A percentile compares a stretch with the other conserved stretches of the same genome.
Evolutionary conservation across 2,329 filamentous ascomycete species (phyloP).

Genomic region (Meredithiella fracta): DNA sequence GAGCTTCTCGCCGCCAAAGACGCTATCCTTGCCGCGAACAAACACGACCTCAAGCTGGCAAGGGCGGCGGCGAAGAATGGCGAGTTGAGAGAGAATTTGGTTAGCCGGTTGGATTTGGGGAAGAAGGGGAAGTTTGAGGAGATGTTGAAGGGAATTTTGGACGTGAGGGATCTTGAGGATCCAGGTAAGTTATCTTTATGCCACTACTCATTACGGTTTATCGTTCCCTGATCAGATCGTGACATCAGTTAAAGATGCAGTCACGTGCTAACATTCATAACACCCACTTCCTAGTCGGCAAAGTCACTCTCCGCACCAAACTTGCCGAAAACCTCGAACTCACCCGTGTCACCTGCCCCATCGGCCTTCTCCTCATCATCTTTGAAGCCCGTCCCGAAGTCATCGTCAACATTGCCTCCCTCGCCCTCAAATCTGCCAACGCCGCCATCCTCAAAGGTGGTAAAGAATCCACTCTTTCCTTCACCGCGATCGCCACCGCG

Average conservation of each 20-base stretch:
- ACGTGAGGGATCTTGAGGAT: conserved; percentile 71
- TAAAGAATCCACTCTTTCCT: conserved; percentile 91
- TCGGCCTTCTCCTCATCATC: conserved; percentile 94
- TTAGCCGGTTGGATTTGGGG: conserved; percentile 74
- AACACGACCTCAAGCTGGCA: conserved; percentile 61
- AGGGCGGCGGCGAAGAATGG: conserved; percentile 58
- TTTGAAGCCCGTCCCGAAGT: conserved; percentile 97
- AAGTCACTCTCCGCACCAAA: conserved; percentile 64
- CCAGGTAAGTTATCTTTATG: conserved; percentile 42
- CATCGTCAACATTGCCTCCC: conserved; percentile 90
- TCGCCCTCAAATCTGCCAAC: conserved; percentile 95
- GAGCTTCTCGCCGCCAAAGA: conserved; percentile 55
- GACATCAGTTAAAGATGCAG: too few species aligned
- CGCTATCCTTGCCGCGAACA: conserved; percentile 73
- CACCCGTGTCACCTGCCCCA: conserved; percentile 81
- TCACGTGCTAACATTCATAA: not conserved
- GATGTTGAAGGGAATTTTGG: conserved; percentile 87
- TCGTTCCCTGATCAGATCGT: too few species aligned
- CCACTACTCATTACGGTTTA: not conserved
- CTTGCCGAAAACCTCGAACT: conserved; percentile 75
- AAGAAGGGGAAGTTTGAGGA: conserved; percentile 90
- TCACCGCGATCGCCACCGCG: conserved; percentile 71
- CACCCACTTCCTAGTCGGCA: conserved; percentile 45
- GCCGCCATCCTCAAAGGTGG: conserved; percentile 93
- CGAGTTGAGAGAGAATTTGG: conserved; percentile 60